These are phyloP conservation scores for Aspergillus caelatus DNA, from an alignment of 2,329 filamentous ascomycete genomes.

Conservation along the genomic window DNA sequence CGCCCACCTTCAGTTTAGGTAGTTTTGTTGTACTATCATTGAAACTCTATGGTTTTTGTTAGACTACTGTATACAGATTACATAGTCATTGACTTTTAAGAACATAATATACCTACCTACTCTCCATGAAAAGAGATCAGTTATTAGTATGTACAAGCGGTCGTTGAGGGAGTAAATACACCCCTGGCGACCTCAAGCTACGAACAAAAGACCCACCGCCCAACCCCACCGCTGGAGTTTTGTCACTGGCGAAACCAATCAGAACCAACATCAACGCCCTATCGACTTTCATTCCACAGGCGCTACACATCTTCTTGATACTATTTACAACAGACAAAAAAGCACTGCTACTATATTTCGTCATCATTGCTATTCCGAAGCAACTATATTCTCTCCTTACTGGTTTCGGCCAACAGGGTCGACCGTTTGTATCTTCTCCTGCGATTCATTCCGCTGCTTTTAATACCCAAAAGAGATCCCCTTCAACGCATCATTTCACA, in stretches of 20 bases:
- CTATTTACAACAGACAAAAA: conserved; percentile 2
- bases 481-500: not conserved
- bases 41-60: not conserved
- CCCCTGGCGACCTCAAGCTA: no score
- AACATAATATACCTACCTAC: no score
- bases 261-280: not conserved
- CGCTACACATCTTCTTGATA: not conserved
- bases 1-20: not conserved
- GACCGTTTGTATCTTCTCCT: not conserved
- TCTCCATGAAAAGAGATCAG: no score
- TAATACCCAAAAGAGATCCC: not conserved
- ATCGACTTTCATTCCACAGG: conserved; percentile 1
- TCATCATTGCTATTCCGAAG: conserved; percentile 5
- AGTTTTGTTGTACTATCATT: not conserved
- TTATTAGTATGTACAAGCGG: no score
- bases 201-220: not conserved
- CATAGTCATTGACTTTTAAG: not conserved
- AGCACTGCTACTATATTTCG: not conserved
- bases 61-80: not conserved
- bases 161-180: no score
- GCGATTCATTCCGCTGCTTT: not conserved
- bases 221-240: not conserved
- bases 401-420: not conserved
- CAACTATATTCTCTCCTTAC: not conserved
- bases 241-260: conserved; percentile 3